Conservation (phyloP, 768 basidiomycete genomes). For the Auricularia sp. region DNA sequence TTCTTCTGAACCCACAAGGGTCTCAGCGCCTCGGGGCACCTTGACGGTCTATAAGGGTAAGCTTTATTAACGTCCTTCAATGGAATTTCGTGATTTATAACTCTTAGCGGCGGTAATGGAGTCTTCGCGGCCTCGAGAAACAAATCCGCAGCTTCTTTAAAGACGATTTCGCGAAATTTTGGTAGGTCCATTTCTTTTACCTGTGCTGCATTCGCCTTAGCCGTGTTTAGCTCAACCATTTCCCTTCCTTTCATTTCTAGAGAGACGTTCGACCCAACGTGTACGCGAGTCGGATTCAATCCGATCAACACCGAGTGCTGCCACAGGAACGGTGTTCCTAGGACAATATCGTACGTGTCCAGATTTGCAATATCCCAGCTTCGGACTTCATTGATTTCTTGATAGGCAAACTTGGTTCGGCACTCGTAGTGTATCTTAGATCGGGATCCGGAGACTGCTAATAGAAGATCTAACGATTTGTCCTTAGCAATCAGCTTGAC, state of each 20-base stretch:
- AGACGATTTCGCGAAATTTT: background rate
- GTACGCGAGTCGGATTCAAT: background rate
- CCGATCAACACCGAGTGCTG: conserved; percentile 12
- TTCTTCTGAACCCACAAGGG: background rate
- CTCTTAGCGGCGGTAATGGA: background rate
- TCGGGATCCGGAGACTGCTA: conserved; percentile 8
- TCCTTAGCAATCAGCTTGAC: conserved; percentile 15
- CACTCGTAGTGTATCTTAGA: conserved; percentile 4
- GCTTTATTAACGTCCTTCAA: background rate
- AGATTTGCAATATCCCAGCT: conserved; percentile 25
- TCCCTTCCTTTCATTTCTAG: background rate
- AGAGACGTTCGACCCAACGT: background rate
- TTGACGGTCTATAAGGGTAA: conserved; percentile 1
- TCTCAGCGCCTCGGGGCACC: conserved; percentile 3
- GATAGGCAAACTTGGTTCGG: conserved; percentile 4
- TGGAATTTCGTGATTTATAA: conserved; percentile 4
- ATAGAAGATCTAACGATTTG: conserved; percentile 5
- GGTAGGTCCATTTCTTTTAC: background rate
- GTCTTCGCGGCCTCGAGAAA: background rate
- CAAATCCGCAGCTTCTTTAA: background rate
- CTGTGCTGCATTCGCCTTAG: background rate
- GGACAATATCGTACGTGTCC: conserved; percentile 25
- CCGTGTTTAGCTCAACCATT: background rate
- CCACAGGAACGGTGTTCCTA: conserved; percentile 27
- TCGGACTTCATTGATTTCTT: background rate